Percentiles rank a stretch among this genome's conserved stretches.
phyloP scores from a whole-genome alignment of 306 rosid species.

The Alnus rubra region DNA sequence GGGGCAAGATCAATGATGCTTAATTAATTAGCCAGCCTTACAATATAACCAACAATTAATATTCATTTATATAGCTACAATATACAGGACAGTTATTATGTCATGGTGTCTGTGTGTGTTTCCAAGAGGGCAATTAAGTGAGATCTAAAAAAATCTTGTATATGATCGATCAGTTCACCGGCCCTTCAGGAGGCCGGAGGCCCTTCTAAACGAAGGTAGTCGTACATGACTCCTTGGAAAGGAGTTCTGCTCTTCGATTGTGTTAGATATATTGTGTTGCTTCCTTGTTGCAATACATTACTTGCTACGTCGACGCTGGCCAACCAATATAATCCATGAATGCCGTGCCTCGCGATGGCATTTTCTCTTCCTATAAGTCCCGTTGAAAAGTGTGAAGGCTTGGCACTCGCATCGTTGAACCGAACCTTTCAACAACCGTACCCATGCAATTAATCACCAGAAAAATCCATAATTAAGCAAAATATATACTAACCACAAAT shows the following conservation, averaged over 20 bases:
- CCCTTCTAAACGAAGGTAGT: constrained; percentile 74
- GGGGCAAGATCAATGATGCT: too few relatives aligned
- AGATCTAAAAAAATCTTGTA: background rate
- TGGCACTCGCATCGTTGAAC: constrained; percentile 31
- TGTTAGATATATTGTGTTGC: constrained; percentile 52
- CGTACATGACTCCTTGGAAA: constrained; percentile 72
- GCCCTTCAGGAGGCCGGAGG: constrained; percentile 53
- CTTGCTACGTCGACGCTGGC: constrained; percentile 42
- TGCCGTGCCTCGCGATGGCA: constrained; percentile 82
- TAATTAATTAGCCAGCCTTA: too few relatives aligned
- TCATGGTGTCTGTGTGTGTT: too few relatives aligned
- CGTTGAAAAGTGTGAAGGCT: constrained; percentile 32
- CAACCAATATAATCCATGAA: constrained; percentile 63
- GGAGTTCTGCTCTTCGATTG: constrained; percentile 39
- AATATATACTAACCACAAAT: background rate
- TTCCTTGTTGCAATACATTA: constrained; percentile 37
- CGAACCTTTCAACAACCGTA: constrained; percentile 30
- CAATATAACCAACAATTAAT: too few relatives aligned
- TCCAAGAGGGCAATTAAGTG: too few relatives aligned
- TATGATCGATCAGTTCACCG: background rate
- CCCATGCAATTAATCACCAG: too few relatives aligned
- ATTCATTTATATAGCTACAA: too few relatives aligned
- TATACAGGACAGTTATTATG: too few relatives aligned
- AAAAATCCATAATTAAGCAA: background rate
- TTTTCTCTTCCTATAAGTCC: constrained; percentile 57